Base-by-base conservation (phyloP, 805 yeast genomes). In the Schwanniomyces polymorphus region DNA sequence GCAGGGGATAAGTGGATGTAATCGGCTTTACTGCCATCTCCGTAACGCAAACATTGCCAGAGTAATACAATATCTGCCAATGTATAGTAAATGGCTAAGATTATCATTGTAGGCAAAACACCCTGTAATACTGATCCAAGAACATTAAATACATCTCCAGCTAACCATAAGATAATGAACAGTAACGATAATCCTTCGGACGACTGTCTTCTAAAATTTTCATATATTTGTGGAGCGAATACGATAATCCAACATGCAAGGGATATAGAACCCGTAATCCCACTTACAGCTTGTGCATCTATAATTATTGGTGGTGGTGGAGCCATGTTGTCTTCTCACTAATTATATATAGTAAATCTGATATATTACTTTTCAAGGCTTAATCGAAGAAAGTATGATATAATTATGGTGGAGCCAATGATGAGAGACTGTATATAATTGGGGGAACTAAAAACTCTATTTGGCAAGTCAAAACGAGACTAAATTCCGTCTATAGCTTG, bases 201-300 rank as follows among this genome's bases (percentile, higher is more conserved):
- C 29, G 91, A 83, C 64, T 88, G 85, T 60, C 98, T 74, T 50
- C 78, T 76, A 60, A 88, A 91, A 55, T 91, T 92, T 62, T 94
- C 97, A 65, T 90, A 91, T 39, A 94, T 86, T 63, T 92, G 98
- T 9, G 98, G 98, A 33, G 96, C 95, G 74, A 94, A 92, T 14
- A 92, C 99, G 42, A 94, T 91, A 49, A 94, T 86, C 99, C 99
- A 92, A 65, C 97, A 94, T 12, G 97, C 96, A 41, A 92, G 81
- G 16, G 98, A 92, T 29, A 94, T 90, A 10, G 96, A 89, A 49
- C 86, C 88, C 16, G 87, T 82, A 46, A 88, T 85, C 6, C 92
- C 94, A 59, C 90, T 82, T 16, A 87, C 81, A 14, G 88, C 88
- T 53, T 81, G 81, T 14, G 88, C 83, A 53, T 82, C 85, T 45